Percentiles rank a stretch among this genome's conserved stretches.
These are phyloP conservation scores for Neurospora sp. DNA, from an alignment of 495 filamentous ascomycete species.

Conservation along the genomic window DNA sequence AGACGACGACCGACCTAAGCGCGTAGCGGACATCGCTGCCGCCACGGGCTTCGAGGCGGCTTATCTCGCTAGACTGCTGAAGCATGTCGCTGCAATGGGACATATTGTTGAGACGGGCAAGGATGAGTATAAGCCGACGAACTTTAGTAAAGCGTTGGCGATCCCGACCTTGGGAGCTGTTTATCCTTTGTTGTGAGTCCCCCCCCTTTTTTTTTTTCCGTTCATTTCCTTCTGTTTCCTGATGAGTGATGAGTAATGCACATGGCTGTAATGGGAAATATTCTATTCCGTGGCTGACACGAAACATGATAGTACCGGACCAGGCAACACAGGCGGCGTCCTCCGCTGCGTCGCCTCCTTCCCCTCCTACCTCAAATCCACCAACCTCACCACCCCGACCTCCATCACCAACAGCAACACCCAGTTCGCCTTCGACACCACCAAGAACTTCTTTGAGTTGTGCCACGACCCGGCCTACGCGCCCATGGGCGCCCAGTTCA, in stretches of 20 bases:
- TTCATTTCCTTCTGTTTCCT: no score
- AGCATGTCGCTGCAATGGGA: constrained; percentile 36
- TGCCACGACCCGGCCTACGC: constrained; percentile 9
- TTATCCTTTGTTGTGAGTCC: constrained; percentile 12
- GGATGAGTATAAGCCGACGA: constrained; percentile 33
- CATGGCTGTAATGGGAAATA: no score
- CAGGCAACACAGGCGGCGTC: neutral
- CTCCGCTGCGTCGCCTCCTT: constrained; percentile 9
- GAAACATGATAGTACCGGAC: neutral
- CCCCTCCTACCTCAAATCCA: neutral
- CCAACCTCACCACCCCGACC: neutral
- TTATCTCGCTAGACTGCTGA: constrained; percentile 21
- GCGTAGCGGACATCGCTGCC: neutral
- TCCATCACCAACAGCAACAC: neutral
- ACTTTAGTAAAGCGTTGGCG: constrained; percentile 26
- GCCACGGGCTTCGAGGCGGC: neutral
- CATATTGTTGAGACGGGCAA: constrained; percentile 30
- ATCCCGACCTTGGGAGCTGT: constrained; percentile 23
- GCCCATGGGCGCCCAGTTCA: constrained; percentile 24
- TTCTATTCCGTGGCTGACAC: no score
- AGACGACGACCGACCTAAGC: no score
- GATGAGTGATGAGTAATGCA: no score
- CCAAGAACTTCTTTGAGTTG: constrained; percentile 21
- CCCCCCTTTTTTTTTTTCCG: no score
- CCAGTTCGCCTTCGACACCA: neutral